phyloP scores from a whole-genome alignment of 2,329 filamentous ascomycete genomes.

The Beauveria brongniartii region DNA sequence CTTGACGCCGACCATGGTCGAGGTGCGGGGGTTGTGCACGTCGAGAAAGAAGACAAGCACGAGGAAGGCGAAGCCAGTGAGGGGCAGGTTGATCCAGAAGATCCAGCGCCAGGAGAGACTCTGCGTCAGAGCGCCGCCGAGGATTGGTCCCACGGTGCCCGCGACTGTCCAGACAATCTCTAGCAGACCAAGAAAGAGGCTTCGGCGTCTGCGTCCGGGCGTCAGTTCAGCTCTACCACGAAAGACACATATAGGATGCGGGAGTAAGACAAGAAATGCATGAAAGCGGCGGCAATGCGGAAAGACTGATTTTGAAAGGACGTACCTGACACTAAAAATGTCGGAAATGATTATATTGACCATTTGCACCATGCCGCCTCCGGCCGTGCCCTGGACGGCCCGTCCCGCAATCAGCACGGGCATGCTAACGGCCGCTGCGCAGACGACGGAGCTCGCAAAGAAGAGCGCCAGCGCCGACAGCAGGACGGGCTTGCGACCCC shows the following conservation, averaged over 20 bases:
- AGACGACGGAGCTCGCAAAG: conserved; percentile 39
- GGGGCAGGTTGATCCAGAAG: conserved; percentile 45
- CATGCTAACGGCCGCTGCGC: conserved; percentile 35
- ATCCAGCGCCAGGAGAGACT: conserved; percentile 42
- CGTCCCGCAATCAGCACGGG: conserved; percentile 38
- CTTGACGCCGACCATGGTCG: conserved; percentile 51
- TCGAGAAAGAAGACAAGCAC: conserved; percentile 56
- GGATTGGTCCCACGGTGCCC: conserved; percentile 54
- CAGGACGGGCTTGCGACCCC: conserved; percentile 44
- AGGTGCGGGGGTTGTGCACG: conserved; percentile 58
- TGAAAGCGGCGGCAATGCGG: no score
- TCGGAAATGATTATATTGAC: conserved; percentile 44
- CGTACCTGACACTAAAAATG: conserved; percentile 34
- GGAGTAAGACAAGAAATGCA: no score
- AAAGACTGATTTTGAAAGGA: conserved; percentile 11
- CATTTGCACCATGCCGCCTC: conserved; percentile 39
- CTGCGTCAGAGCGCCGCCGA: conserved; percentile 57
- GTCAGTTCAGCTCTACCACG: conserved; percentile 20
- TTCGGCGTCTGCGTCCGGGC: conserved; percentile 18
- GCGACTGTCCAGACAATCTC: conserved; percentile 61
- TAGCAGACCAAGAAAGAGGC: conserved; percentile 54
- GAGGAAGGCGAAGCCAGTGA: conserved; percentile 46
- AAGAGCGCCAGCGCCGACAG: conserved; percentile 38
- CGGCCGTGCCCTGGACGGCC: conserved; percentile 40
- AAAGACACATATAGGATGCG: no score